phyloP scores from a whole-genome alignment of 495 filamentous ascomycete species.

The Talaromyces adpressus region DNA sequence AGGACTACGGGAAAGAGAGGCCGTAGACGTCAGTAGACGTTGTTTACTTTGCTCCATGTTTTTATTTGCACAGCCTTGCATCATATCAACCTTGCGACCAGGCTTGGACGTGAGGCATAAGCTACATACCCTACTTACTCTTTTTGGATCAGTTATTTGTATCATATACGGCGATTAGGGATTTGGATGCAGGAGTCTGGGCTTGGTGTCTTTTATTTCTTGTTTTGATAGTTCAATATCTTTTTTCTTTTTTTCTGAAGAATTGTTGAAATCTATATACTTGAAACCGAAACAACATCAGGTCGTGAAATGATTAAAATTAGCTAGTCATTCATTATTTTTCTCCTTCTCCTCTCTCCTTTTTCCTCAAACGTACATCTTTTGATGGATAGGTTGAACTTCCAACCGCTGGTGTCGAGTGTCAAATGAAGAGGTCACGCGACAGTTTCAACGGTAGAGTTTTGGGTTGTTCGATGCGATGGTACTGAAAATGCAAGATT shows the following conservation, averaged over 20 bases:
- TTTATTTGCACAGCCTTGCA: neutral
- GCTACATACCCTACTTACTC: neutral
- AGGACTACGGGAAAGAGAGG: conserved; percentile 67
- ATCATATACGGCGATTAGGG: neutral
- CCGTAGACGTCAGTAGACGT: conserved; percentile 26
- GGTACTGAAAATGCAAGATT: neutral
- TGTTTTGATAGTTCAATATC: neutral
- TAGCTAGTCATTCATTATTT: neutral
- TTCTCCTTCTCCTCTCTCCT: neutral
- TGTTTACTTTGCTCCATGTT: neutral
- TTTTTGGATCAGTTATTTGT: neutral
- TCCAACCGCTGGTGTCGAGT: neutral
- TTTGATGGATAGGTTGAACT: neutral
- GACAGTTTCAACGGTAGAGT: neutral
- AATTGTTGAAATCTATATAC: neutral
- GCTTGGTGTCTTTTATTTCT: neutral
- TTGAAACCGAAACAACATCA: neutral
- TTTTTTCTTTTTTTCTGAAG: neutral
- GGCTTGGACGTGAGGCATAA: neutral
- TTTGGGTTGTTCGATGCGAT: neutral
- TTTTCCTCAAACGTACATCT: neutral
- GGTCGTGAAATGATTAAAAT: neutral
- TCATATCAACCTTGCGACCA: neutral
- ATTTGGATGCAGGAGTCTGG: neutral
- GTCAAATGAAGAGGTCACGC: neutral